Conservation (phyloP, 2,329 filamentous ascomycete genomes). For the Penicillium freii region DNA sequence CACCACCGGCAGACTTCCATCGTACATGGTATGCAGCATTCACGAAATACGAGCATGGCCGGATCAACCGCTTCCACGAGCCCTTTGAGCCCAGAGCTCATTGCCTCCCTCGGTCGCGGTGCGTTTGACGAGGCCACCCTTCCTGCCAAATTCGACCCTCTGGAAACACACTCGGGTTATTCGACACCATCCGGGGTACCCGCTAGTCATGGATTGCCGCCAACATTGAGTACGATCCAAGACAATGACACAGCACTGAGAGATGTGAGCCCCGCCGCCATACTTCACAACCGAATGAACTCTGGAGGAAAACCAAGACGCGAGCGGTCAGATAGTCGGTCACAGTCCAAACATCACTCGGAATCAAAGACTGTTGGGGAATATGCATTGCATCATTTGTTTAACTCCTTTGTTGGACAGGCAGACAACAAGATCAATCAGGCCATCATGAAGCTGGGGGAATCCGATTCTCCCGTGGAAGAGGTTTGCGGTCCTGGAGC, state of each 20-base stretch:
- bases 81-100: conserved; percentile 83
- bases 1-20: conserved; percentile 97
- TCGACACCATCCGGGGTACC: conserved; percentile 44
- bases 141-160: conserved; percentile 33
- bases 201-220: conserved; percentile 26
- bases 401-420: conserved; percentile 93
- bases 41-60: conserved; percentile 73
- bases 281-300: conserved; percentile 47
- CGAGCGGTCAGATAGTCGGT: conserved; percentile 71
- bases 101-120: conserved; percentile 64
- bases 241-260: conserved; percentile 36
- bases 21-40: conserved; percentile 91
- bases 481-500: conserved; percentile 85
- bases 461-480: conserved; percentile 81
- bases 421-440: conserved; percentile 95
- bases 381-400: conserved; percentile 93
- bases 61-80: conserved; percentile 69
- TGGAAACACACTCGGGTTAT: conserved; percentile 31
- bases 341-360: conserved; percentile 68
- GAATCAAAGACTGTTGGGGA: conserved; percentile 94
- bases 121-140: conserved; percentile 47
- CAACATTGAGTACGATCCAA: conserved; percentile 38
- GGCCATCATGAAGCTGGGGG: conserved; percentile 75
- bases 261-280: conserved; percentile 25
- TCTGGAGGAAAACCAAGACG: conserved; percentile 66